Evolutionary conservation across 2,329 filamentous ascomycete species (phyloP).

Genomic region (Knufia petricola): DNA sequence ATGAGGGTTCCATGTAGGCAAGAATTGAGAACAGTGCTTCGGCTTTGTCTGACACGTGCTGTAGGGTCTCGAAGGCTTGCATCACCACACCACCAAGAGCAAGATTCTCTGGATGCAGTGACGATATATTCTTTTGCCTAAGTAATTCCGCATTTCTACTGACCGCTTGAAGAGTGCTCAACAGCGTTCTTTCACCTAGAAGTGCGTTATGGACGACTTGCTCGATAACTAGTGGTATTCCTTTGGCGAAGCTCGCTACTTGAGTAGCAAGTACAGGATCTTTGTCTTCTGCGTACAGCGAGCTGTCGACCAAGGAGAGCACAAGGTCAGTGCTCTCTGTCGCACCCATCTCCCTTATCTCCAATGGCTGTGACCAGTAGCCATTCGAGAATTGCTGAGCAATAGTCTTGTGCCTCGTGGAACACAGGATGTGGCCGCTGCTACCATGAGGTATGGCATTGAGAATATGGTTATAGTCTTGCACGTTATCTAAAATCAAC

Average conservation of each 20-base stretch:
- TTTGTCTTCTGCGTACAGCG: neutral
- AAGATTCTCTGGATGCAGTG: neutral
- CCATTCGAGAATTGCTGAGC: neutral
- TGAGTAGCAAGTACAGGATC: neutral
- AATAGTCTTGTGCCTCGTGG: neutral
- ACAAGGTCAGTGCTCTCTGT: neutral
- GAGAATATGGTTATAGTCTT: neutral
- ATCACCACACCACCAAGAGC: neutral
- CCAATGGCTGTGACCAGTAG: neutral
- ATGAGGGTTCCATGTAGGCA: neutral
- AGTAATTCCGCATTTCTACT: neutral
- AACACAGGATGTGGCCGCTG: neutral
- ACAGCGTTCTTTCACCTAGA: neutral
- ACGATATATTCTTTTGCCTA: slow-evolving; percentile 3
- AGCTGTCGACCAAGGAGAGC: neutral
- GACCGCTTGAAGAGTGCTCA: neutral
- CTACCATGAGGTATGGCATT: neutral
- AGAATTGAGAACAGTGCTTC: slow-evolving; percentile 3
- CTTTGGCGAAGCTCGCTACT: neutral
- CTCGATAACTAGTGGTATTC: slow-evolving; percentile 6
- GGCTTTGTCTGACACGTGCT: neutral
- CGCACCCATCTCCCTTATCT: neutral
- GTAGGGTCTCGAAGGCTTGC: neutral
- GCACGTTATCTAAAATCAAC: slow-evolving; percentile 4
- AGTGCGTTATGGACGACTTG: slow-evolving; percentile 4